phyloP scores from a whole-genome alignment of 139 green algal species.

The Volvox africanus region DNA sequence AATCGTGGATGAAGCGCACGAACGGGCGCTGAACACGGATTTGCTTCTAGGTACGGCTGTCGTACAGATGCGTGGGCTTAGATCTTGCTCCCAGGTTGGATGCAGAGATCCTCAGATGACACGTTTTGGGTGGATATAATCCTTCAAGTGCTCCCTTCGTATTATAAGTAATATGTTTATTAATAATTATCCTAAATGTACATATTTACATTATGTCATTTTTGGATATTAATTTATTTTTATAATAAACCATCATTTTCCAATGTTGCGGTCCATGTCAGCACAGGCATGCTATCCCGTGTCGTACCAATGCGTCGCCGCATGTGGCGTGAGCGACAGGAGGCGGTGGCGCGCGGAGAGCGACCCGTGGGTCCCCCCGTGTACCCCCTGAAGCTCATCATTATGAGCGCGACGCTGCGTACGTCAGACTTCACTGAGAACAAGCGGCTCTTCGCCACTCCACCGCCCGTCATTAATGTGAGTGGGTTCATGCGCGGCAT shows the following conservation, averaged over 20 bases:
- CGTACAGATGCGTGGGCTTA: neutral
- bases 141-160: too few species aligned
- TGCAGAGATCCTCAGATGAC: too few species aligned
- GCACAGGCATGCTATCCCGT: conserved; percentile 89
- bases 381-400: conserved; percentile 93
- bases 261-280: neutral
- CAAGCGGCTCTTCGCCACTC: conserved; percentile 76
- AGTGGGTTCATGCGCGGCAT: neutral
- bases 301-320: conserved; percentile 85
- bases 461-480: conserved; percentile 85
- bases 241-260: too few species aligned
- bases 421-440: conserved; percentile 90
- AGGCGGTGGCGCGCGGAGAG: conserved; percentile 29
- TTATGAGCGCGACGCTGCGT: conserved; percentile 96
- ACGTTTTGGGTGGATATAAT: too few species aligned
- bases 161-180: too few species aligned
- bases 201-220: too few species aligned
- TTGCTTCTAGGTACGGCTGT: conserved; percentile 81
- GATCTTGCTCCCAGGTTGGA: too few species aligned
- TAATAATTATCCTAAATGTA: too few species aligned
- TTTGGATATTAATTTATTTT: too few species aligned
- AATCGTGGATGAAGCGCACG: conserved; percentile 96
- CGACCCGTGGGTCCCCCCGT: conserved; percentile 50
- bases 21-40: conserved; percentile 93
- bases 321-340: conserved; percentile 66